Base-by-base conservation (phyloP, 2,329 filamentous ascomycete genomes). In the Talaromyces sp. region DNA sequence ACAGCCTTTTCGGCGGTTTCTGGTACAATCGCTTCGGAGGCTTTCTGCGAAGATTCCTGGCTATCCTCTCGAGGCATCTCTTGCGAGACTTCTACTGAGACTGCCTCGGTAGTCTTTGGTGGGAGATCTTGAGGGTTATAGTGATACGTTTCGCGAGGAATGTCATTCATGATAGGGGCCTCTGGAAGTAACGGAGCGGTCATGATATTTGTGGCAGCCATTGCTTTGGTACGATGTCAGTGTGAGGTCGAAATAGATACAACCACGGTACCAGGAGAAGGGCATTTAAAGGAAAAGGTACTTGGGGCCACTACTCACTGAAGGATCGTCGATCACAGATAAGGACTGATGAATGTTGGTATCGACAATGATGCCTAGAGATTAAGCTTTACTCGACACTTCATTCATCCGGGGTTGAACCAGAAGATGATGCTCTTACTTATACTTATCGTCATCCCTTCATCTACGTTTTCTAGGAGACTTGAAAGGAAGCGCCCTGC, bases 381-480 rank as follows among this genome's bases (percentile, higher is more conserved):
- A n/a, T n/a, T n/a, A 18, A 57, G 37, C 14, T 57, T n/a, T 57
- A 57, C 25, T 60, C 28, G 44, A 40, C 16, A 33, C 1, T 50
- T 18, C 31, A 5, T 18, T 39, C 6, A 58, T 60, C 16, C 16
- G 16, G 44, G 58, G 46, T 52, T 69, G 66, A 4, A 67, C 61
- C 67, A 67, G 69, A 63, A 69, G 28, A 60, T 50, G 46, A 33
- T 46, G 46, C n/a, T 23, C 23, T 44, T 55, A 60, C 48, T 61
- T 61, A 61, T 61, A 61, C 50, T 35, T 33, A 33, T 18, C 48
- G 48, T 35, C 48, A 52, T 35, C 48, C 48, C 48, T 52, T 37
- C 35, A 5, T 54, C 28, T 54, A 54, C 31, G n/a, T 54, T 5
- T 54, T 14, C 31, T 48, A 54, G 2, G 50, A 54, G n/a, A 18